Conservation (phyloP, 106 monocot genomes). For the Apostasia ramifera region DNA sequence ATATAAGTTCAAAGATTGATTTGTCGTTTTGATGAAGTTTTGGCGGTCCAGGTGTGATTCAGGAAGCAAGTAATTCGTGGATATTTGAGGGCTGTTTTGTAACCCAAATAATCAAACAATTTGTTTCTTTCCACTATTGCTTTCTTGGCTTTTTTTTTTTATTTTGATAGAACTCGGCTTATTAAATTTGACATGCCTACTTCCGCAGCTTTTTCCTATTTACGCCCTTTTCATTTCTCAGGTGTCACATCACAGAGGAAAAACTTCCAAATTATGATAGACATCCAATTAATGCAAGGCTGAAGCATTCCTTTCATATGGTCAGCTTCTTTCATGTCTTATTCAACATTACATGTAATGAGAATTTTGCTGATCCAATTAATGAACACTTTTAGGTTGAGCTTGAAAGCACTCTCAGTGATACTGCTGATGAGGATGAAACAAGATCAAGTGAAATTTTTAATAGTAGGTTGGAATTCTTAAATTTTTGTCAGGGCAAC, state of each 20-base stretch:
- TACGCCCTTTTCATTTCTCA: constrained; percentile 6
- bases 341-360: neutral
- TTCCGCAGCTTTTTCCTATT: neutral
- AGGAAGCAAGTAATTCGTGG: no score
- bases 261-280: constrained; percentile 36
- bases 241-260: constrained; percentile 37
- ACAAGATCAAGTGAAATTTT: constrained; percentile 34
- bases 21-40: no score
- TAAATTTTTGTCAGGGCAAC: constrained; percentile 33
- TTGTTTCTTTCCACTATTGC: no score
- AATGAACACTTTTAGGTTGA: constrained; percentile 29
- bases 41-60: no score
- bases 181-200: no score
- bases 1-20: no score
- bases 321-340: constrained; percentile 14
- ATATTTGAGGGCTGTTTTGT: no score
- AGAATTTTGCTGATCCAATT: neutral
- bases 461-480: constrained; percentile 30
- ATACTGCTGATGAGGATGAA: constrained; percentile 34
- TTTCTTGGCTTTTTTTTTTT: no score
- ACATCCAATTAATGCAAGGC: constrained; percentile 25
- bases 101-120: no score
- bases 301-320: constrained; percentile 30
- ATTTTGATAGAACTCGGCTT: no score
- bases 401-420: constrained; percentile 9